Evolutionary conservation across 23 red algal species (phyloP), one percentile per base, ranked within the genome.

Genomic region (Gracilaria domingensis): DNA sequence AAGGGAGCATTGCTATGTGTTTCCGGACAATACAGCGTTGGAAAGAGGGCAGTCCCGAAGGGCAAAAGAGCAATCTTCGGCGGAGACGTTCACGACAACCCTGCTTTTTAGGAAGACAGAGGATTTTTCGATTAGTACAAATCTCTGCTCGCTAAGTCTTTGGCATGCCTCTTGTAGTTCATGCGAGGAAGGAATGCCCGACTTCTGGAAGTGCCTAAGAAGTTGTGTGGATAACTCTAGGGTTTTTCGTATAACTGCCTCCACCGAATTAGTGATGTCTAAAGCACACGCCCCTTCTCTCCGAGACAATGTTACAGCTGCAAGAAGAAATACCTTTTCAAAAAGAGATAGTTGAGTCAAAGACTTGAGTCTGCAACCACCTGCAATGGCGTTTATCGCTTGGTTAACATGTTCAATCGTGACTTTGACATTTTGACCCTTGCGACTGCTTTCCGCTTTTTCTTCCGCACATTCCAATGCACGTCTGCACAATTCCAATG

Each of bases 401-500:
- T 42, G 53, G 33, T 86, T 57, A 21, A 86, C 50, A 37, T 86
- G 82, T 1, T 67, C 49, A 72, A 65, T 65, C 40, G 82, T 86
- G 32, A 86, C 39, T 58, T 8, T 16, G 30, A 82, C 64, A 24
- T 12, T 12, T 0, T 30, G 17, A 9, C 53, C 53, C 36, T 62
- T 65, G 1, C 58, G 6, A 12, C 6, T 18, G 26, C n/a, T 82
- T 62, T 34, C 33, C 8, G 54, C 21, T 28, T 40, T 0, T 40
- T 59, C 53, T 26, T 59, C 40, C 26, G 79, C 79, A n/a, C 18
- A 35, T 66, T 90, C 87, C 51, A 38, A 71, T 28, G 87, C 71
- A 23, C 71, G 45, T 16, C 74, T 70, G 45, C 69, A 83, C 14
- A 92, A 34, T 25, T 92, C 82, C 56, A 99, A 54, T 50, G 94